Conservation (phyloP, 2,329 filamentous ascomycete genomes). For the Epichloe typhina region DNA sequence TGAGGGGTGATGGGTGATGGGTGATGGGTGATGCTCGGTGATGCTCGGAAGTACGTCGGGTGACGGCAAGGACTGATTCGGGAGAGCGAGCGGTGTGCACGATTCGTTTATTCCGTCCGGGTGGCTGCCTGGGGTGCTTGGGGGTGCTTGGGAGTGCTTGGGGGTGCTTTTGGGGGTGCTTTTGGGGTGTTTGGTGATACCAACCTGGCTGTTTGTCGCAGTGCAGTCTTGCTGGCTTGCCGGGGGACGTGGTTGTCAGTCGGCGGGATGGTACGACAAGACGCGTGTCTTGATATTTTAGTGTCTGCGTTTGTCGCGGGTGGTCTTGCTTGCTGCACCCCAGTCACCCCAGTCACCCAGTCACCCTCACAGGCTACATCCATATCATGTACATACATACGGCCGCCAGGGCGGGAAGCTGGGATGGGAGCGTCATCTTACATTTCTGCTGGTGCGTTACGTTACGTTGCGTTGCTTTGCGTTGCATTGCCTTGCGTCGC, state of each 20-base stretch:
- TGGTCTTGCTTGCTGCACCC: not conserved
- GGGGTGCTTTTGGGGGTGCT: too few relatives aligned
- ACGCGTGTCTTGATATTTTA: not conserved
- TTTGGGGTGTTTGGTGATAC: not conserved
- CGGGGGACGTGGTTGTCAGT: not conserved
- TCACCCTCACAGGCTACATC: not conserved
- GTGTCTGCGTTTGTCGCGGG: not conserved
- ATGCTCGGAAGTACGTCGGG: constrained; percentile 4
- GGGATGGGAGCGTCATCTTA: not conserved
- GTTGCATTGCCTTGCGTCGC: too few relatives aligned
- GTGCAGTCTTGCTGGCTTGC: not conserved
- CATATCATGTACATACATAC: too few relatives aligned
- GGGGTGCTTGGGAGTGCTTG: not conserved
- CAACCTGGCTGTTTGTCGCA: constrained; percentile 1
- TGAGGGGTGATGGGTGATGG: not conserved
- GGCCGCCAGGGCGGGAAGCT: not conserved
- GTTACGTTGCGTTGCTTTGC: too few relatives aligned
- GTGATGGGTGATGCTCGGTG: constrained; percentile 3
- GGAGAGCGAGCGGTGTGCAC: not conserved
- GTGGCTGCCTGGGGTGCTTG: not conserved
- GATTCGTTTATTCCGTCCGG: not conserved
- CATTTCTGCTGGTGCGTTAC: too few relatives aligned
- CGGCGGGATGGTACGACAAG: not conserved
- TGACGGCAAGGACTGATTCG: not conserved
- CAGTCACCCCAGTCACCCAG: not conserved